Conservation (phyloP, 192 early-diverging fungal species). For the Coemansia sp. region DNA sequence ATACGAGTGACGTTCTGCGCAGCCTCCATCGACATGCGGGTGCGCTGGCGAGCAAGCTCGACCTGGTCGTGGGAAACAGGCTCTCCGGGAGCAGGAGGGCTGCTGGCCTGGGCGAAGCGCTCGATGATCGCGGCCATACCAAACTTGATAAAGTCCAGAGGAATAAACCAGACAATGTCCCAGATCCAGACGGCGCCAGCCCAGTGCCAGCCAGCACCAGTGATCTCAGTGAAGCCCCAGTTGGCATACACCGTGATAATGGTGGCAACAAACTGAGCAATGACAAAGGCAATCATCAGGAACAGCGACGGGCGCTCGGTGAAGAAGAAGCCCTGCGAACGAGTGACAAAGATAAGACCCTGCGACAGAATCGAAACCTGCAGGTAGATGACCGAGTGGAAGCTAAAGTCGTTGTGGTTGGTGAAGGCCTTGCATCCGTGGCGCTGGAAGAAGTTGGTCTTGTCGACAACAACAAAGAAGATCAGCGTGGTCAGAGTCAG, state of each 20-base stretch:
- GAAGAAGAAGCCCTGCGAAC: slow-evolving; percentile 75
- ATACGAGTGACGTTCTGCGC: slow-evolving; percentile 60
- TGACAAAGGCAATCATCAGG: slow-evolving; percentile 65
- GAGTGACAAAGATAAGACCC: slow-evolving; percentile 76
- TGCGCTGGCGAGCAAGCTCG: slow-evolving; percentile 57
- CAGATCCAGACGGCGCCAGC: slow-evolving; percentile 75
- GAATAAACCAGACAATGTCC: slow-evolving; percentile 79
- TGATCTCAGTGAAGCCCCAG: slow-evolving; percentile 77
- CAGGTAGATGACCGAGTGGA: slow-evolving; percentile 78
- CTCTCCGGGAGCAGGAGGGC: slow-evolving; percentile 35
- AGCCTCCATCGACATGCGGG: slow-evolving; percentile 56
- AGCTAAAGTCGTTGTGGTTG: slow-evolving; percentile 62
- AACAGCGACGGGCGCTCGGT: slow-evolving; percentile 70
- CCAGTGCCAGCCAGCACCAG: slow-evolving; percentile 73
- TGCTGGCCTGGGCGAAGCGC: slow-evolving; percentile 46
- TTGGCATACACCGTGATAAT: slow-evolving; percentile 83
- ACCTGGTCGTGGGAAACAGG: slow-evolving; percentile 39
- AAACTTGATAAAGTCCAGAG: slow-evolving; percentile 78
- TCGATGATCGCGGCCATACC: slow-evolving; percentile 62
- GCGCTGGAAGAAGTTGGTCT: slow-evolving; percentile 66
- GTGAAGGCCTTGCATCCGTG: slow-evolving; percentile 57
- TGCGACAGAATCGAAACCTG: slow-evolving; percentile 79
- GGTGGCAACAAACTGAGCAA: slow-evolving; percentile 72
- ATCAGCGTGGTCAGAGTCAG: slow-evolving; percentile 78
- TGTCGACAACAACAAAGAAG: slow-evolving; percentile 65